phyloP scores from a whole-genome alignment of 2,329 filamentous ascomycete species.

The Thielaviopsis populi region DNA sequence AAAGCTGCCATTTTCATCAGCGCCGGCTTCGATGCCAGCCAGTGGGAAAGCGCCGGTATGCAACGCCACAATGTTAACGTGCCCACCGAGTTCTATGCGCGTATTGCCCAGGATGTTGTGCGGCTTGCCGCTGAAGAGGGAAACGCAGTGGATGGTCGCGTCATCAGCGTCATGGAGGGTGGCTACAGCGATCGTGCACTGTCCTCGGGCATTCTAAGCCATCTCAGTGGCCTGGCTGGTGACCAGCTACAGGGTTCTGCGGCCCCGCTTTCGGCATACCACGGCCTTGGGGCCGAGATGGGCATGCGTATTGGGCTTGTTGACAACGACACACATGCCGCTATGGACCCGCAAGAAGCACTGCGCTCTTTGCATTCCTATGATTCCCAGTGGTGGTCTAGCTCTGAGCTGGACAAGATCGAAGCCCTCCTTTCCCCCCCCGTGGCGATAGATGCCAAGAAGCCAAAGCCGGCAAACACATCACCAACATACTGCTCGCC shows the following conservation, averaged over 20 bases:
- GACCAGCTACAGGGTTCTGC: slow-evolving; percentile 28
- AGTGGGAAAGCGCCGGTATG: slow-evolving; percentile 87
- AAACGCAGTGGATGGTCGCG: slow-evolving; percentile 61
- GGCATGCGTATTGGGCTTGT: slow-evolving; percentile 31
- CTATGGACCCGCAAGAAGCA: slow-evolving; percentile 14
- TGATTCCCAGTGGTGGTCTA: slow-evolving; percentile 58
- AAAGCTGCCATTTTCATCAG: slow-evolving; percentile 88
- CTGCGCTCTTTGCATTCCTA: slow-evolving; percentile 31
- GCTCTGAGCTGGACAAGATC: slow-evolving; percentile 49
- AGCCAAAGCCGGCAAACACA: slow-evolving; percentile 36
- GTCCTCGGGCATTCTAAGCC: slow-evolving; percentile 75
- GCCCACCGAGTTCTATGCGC: slow-evolving; percentile 89
- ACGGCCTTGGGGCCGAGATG: slow-evolving; percentile 45
- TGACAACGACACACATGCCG: background rate
- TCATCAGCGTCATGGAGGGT: slow-evolving; percentile 89
- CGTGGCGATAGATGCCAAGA: slow-evolving; percentile 34
- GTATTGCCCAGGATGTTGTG: slow-evolving; percentile 74
- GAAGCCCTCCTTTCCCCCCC: slow-evolving; percentile 44
- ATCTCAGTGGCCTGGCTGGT: slow-evolving; percentile 67
- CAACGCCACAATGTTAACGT: slow-evolving; percentile 93
- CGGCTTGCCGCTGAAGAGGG: slow-evolving; percentile 66
- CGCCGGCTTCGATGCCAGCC: slow-evolving; percentile 91
- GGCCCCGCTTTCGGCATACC: background rate
- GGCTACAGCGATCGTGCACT: slow-evolving; percentile 90
- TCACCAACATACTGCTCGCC: slow-evolving; percentile 69